A percentile compares a stretch with the other conserved stretches of the same genome.
phyloP scores from a whole-genome alignment of 345 rosid species.

The Arabidopsis thaliana region TAIR10.1 NC_003071.7:13010001-13010500 shows the following conservation, averaged over 20 bases:
- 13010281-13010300: constrained; percentile 19
- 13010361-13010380: constrained; percentile 99
- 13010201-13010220: constrained; percentile 99
- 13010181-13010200: constrained; percentile 86
- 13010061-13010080: constrained; percentile 71
- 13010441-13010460: constrained; percentile 89
- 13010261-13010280: not conserved
- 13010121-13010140: constrained; percentile 79
- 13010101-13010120: constrained; percentile 86
- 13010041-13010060: constrained; percentile 32
- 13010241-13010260: constrained; percentile 43
- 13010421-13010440: constrained; percentile 94
- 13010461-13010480: constrained; percentile 90
- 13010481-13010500: constrained; percentile 64
- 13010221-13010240: constrained; percentile 88
- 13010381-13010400: constrained; percentile 98
- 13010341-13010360: constrained; percentile 14
- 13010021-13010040: not conserved
- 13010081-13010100: constrained; percentile 75
- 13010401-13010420: constrained; percentile 91
- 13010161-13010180: constrained; percentile 49
- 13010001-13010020: not conserved
- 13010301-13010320: not conserved
- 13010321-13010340: not conserved
- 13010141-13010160: constrained; percentile 55